Evolutionary conservation across 2,329 filamentous ascomycete genomes (phyloP).

Genomic region (Thelonectria olida): DNA sequence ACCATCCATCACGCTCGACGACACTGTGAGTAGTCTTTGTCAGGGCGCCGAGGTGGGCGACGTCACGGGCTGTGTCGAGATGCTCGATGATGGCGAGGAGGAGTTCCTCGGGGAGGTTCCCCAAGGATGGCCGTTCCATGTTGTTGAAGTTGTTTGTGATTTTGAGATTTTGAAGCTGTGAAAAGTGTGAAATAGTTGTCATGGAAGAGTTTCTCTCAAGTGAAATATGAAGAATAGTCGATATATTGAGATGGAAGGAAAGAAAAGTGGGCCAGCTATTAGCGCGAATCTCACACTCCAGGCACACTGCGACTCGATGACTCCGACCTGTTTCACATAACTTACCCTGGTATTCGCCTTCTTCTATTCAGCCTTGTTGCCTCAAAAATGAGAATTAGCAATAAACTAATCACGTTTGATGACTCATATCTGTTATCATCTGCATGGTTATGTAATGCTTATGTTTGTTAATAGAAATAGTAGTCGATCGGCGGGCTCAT

Average conservation of each 20-base stretch:
- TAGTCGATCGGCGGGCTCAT: no score
- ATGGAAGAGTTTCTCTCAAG: no score
- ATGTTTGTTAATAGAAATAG: no score
- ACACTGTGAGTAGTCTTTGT: constrained; percentile 52
- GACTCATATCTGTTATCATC: no score
- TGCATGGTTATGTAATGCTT: no score
- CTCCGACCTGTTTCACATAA: no score
- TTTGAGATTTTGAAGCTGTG: background rate
- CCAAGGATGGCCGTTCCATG: constrained; percentile 47
- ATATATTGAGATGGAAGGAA: no score
- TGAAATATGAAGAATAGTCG: no score
- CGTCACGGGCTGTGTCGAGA: constrained; percentile 58
- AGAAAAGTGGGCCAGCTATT: no score
- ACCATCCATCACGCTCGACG: constrained; percentile 57
- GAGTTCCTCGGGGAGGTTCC: constrained; percentile 59
- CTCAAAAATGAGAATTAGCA: background rate
- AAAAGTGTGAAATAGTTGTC: background rate
- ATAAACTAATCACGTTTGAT: background rate
- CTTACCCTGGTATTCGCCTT: background rate
- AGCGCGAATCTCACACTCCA: no score
- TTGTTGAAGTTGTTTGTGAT: background rate
- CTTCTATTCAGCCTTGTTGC: constrained; percentile 15
- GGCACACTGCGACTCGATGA: no score
- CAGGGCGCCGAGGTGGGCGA: constrained; percentile 52
- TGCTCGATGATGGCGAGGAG: constrained; percentile 58